Conservation (phyloP, 225 moss, liverwort and hornwort genomes). For the Pseudoscleropodium purum region DNA sequence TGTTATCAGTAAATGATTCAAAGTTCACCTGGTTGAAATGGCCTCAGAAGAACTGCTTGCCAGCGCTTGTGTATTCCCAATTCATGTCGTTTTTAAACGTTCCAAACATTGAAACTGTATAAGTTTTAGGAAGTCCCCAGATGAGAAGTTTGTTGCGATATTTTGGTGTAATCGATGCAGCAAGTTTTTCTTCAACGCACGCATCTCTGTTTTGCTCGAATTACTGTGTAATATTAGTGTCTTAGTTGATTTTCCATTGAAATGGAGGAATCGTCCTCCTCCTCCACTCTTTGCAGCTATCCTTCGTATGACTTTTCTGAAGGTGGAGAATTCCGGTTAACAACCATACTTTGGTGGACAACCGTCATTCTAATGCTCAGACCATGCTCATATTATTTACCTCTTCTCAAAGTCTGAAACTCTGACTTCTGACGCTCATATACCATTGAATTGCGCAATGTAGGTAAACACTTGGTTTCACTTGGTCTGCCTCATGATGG, state of each 20-base stretch:
- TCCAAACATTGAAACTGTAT: no score
- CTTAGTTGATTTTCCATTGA: neutral
- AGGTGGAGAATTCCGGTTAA: neutral
- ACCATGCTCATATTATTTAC: neutral
- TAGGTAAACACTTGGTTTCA: slow-evolving; percentile 65
- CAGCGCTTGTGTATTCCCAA: neutral
- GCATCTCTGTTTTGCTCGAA: neutral
- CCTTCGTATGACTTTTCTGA: neutral
- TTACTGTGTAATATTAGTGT: neutral
- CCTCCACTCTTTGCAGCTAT: neutral
- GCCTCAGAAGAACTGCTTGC: neutral
- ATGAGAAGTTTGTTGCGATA: neutral
- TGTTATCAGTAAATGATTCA: neutral
- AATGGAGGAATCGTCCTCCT: neutral
- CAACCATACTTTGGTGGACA: neutral
- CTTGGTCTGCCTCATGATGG: slow-evolving; percentile 67
- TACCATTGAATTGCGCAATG: neutral
- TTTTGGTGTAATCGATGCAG: neutral
- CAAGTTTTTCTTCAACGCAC: neutral
- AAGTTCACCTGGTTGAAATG: neutral
- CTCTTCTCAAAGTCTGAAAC: neutral
- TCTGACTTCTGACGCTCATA: neutral
- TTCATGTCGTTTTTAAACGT: neutral
- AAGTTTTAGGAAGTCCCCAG: neutral
- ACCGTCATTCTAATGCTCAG: neutral